These are phyloP conservation scores for Trichoderma simmonsii DNA, from an alignment of 2,329 filamentous ascomycete genomes.

Conservation along the genomic window DNA sequence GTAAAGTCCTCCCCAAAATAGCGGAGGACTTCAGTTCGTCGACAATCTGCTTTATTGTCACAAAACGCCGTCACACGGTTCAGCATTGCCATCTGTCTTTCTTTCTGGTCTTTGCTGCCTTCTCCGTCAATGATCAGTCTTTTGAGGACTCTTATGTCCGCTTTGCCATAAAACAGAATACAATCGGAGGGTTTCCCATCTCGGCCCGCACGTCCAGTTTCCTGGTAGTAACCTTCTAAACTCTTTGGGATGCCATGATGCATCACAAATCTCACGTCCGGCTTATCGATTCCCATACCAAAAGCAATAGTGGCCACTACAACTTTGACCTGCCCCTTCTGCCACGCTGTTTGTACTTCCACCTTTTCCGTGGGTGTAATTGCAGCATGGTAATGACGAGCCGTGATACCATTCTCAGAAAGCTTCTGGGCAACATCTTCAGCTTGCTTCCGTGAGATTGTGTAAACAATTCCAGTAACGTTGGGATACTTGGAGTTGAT, in stretches of 20 bases:
- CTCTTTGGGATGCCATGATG: slow-evolving; percentile 93
- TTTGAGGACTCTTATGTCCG: slow-evolving; percentile 69
- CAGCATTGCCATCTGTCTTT: slow-evolving; percentile 81
- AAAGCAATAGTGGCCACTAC: slow-evolving; percentile 98
- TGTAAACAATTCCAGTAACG: slow-evolving; percentile 90
- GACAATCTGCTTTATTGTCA: slow-evolving; percentile 83
- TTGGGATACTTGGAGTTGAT: slow-evolving; percentile 68
- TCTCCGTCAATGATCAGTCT: slow-evolving; percentile 83
- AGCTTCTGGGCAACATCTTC: slow-evolving; percentile 76
- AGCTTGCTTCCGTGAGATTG: slow-evolving; percentile 77
- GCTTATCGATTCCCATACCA: slow-evolving; percentile 99
- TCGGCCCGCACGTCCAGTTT: slow-evolving; percentile 90
- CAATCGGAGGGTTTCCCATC: slow-evolving; percentile 86
- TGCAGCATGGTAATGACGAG: slow-evolving; percentile 82
- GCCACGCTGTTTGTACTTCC: slow-evolving; percentile 76
- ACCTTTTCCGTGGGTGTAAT: slow-evolving; percentile 67
- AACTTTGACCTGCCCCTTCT: slow-evolving; percentile 73
- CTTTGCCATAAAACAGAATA: slow-evolving; percentile 83
- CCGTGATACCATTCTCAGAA: slow-evolving; percentile 61
- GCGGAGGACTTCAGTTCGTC: slow-evolving; percentile 80
- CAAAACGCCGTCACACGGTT: slow-evolving; percentile 82
- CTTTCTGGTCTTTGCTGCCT: slow-evolving; percentile 73
- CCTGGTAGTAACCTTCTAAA: slow-evolving; percentile 96
- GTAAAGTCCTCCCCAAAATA: slow-evolving; percentile 91
- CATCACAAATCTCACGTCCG: slow-evolving; percentile 93